Conservation (phyloP, 495 filamentous ascomycete species). For the Chlorociboria aeruginascens region DNA sequence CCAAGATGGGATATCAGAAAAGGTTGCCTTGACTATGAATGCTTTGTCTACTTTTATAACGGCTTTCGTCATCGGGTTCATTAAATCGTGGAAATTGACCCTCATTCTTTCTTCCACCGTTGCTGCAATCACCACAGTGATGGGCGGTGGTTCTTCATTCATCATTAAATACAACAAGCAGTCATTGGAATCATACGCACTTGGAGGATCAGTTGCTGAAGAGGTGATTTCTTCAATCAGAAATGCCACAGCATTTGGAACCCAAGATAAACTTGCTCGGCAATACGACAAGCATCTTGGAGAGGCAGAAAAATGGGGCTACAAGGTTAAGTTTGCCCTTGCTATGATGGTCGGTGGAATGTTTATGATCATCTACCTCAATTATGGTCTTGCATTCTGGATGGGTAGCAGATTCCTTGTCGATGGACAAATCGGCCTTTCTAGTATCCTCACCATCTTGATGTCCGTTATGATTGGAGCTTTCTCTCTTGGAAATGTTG, state of each 20-base stretch:
- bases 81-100: slow-evolving; percentile 77
- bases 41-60: slow-evolving; percentile 70
- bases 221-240: slow-evolving; percentile 91
- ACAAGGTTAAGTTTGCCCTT: slow-evolving; percentile 56
- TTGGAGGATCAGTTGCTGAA: slow-evolving; percentile 81
- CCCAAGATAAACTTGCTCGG: slow-evolving; percentile 73
- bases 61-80: slow-evolving; percentile 79
- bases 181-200: slow-evolving; percentile 64
- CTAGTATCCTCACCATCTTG: slow-evolving; percentile 62
- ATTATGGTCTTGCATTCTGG: slow-evolving; percentile 93
- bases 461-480: slow-evolving; percentile 86
- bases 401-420: slow-evolving; percentile 76
- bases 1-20: slow-evolving; percentile 82
- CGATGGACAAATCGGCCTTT: slow-evolving; percentile 34
- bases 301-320: slow-evolving; percentile 64
- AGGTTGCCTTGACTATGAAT: slow-evolving; percentile 63
- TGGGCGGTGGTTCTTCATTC: slow-evolving; percentile 59
- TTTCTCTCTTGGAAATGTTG: slow-evolving; percentile 80
- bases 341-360: slow-evolving; percentile 70
- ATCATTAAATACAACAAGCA: slow-evolving; percentile 71
- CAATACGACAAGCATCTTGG: slow-evolving; percentile 70
- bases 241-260: slow-evolving; percentile 87
- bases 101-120: slow-evolving; percentile 72
- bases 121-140: slow-evolving; percentile 56
- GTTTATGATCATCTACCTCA: slow-evolving; percentile 74